Base-by-base conservation (phyloP, 352 stramenopile genomes). In the Globisporangium lucens region DNA sequence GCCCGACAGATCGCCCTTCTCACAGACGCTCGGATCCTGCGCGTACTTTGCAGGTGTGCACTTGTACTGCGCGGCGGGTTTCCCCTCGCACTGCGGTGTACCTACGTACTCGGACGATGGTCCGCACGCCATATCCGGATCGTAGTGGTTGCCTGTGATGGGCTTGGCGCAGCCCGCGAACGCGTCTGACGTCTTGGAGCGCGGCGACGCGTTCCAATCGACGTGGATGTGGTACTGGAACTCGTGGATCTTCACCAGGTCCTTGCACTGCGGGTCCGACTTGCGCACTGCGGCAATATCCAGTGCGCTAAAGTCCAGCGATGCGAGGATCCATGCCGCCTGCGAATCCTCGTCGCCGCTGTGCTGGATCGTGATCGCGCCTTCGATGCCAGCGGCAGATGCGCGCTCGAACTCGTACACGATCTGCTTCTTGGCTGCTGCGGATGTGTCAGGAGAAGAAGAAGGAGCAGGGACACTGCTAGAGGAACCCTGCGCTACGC, bases 161-260 rank as follows among this genome's bases (percentile, higher is more conserved):
- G 68, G 53, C 24, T 71, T 68, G 20, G 65, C 67, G 65, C 79
- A 87, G n/a, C 74, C 53, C 0, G 57, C 68, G 41, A 82, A 73
- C 12, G 68, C 65, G 13, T 69, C 71, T 15, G 75, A 83, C 4
- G 65, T 53, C 49, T 68, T 59, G 60, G 60, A 65, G 29, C 43
- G 20, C 30, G 46, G 65, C 33, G 60, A 64, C 22, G 64, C 72
- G 46, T 69, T 68, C 76, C 76, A 84, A 35, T 78, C 72, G 61
- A 74, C 69, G 65, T 84, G 76, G 60, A 84, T 82, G 61, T 84
- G 76, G 65, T 73, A 82, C 59, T 80, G 75, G 49, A 74, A 68
- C 49, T 63, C 49, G 15, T 20, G 38, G 12, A 66, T 35, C 13
- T 56, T 51, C 9, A 30, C 35, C 2, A 67, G 41, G 9, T 46